Evolutionary conservation across 805 yeast species (phyloP), one percentile per base, ranked within the genome.

Genomic region (Zygoascus tannicola): DNA sequence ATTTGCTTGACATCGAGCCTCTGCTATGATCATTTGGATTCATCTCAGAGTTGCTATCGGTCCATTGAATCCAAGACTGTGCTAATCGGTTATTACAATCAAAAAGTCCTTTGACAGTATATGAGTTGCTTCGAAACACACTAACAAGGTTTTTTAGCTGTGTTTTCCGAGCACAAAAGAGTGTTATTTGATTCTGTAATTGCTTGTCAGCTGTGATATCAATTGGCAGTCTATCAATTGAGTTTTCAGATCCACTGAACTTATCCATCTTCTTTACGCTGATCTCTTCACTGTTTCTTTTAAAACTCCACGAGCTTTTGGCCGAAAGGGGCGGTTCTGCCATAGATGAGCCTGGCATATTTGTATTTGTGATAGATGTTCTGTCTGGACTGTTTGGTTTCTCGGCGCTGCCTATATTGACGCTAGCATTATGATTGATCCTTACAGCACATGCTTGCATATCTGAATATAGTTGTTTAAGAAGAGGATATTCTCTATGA

Each of bases 401-500:
- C n/a, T n/a, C n/a, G n/a, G n/a, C n/a, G n/a, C n/a, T n/a, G 14
- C 33, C 22, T 5, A 32, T 16, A 16, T 26, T 26, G 15, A 22
- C 16, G 5, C 36, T 33, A 10, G 40, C 43, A 18, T 40, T 46
- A 18, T 46, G 35, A 32, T 56, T 56, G 45, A 56, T 53, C 15
- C 55, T 44, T 21, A 53, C 55, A 3, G 53, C 54, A 32, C 51
- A 46, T 4, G 22, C 37, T 32, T 48, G 47, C 38, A 51, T 42
- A 40, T 40, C 28, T 3, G 34, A 39, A 4, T 39, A 16, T 18
- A 64, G 64, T 10, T 44, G 44, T 14, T 46, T 40, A 4, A 62
- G 33, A 12, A 46, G 41, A 3, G 4, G 73, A 55, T 74, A 79
- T 50, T 71, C 77, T 3, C 74, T 71, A 58, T 71, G 71, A 18